phyloP scores from a whole-genome alignment of 1,284 basidiomycete genomes.

The Irpex lacteus region DNA sequence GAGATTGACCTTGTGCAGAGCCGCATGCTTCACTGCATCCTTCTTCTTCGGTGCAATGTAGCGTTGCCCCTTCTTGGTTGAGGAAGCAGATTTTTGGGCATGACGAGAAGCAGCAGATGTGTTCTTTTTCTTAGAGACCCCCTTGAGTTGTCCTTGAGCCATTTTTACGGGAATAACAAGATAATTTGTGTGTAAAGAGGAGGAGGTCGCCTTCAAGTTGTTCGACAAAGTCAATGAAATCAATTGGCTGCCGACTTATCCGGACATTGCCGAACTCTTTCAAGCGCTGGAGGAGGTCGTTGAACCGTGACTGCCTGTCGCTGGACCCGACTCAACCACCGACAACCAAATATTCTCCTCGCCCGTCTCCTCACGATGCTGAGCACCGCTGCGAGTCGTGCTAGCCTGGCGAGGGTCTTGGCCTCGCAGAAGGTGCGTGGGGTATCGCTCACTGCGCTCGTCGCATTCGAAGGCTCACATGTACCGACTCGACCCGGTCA shows the following conservation, averaged over 20 bases:
- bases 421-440: constrained; percentile 14
- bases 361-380: constrained; percentile 13
- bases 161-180: constrained; percentile 22
- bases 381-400: constrained; percentile 13
- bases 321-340: background rate
- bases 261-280: background rate
- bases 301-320: background rate
- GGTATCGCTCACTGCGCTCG: background rate
- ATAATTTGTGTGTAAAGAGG: background rate
- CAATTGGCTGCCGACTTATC: background rate
- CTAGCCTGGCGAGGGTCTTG: constrained; percentile 12
- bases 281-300: background rate
- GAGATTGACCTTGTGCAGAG: constrained; percentile 59
- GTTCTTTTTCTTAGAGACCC: constrained; percentile 48
- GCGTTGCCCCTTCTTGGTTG: constrained; percentile 71
- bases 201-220: background rate
- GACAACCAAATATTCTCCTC: background rate
- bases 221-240: background rate
- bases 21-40: constrained; percentile 61
- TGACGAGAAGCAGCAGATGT: constrained; percentile 45
- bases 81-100: constrained; percentile 58
- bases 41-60: constrained; percentile 73
- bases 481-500: background rate
- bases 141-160: constrained; percentile 69
- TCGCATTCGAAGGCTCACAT: background rate